These are phyloP conservation scores for Pholiota adiposa DNA, from an alignment of 1,284 basidiomycete genomes.

Conservation along the genomic window DNA sequence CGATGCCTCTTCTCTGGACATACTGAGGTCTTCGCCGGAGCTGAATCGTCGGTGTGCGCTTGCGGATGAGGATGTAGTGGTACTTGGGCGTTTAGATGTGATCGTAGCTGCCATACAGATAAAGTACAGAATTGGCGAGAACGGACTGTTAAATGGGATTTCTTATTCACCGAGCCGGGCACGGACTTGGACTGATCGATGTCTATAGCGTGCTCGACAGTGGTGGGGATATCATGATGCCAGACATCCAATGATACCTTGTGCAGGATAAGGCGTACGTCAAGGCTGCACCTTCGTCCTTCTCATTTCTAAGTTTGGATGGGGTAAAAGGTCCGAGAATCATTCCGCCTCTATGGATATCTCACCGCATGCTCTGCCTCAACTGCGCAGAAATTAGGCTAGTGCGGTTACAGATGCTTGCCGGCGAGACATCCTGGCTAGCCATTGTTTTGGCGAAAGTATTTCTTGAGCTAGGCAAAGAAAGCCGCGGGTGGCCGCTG, in stretches of 20 bases:
- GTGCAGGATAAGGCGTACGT: conserved; percentile 18
- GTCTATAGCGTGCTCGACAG: conserved; percentile 18
- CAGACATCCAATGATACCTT: conserved; percentile 13
- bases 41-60: conserved; percentile 10
- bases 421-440: background rate
- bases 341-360: conserved; percentile 6
- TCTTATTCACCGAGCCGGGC: conserved; percentile 14
- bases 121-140: conserved; percentile 5
- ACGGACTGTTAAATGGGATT: conserved; percentile 17
- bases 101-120: conserved; percentile 15
- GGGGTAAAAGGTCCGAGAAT: conserved; percentile 13
- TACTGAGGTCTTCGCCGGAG: conserved; percentile 3
- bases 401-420: conserved; percentile 4
- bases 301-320: conserved; percentile 18
- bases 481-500: background rate
- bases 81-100: background rate
- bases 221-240: conserved; percentile 18
- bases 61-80: conserved; percentile 4
- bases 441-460: background rate
- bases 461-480: background rate
- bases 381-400: conserved; percentile 5
- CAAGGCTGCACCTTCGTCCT: conserved; percentile 13
- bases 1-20: conserved; percentile 21
- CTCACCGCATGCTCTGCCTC: conserved; percentile 7
- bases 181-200: conserved; percentile 10